Percentiles rank a stretch among this genome's conserved stretches.
These are phyloP conservation scores for Mrakia blollopis DNA, from an alignment of 768 basidiomycete species.

Conservation along the genomic window DNA sequence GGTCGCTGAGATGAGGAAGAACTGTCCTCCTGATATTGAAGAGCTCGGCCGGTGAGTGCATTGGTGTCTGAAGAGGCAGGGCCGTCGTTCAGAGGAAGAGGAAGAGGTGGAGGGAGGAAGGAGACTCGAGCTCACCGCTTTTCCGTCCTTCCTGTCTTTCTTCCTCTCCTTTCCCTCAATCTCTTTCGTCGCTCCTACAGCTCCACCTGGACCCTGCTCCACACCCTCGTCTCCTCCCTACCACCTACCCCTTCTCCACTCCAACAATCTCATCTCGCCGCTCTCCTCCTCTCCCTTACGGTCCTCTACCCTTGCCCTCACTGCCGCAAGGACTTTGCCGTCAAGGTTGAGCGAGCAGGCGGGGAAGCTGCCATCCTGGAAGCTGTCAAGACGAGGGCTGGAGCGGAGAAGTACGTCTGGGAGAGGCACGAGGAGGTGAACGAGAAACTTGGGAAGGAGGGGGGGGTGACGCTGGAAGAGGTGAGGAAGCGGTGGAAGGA, in stretches of 20 bases:
- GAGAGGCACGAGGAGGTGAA: slow-evolving; percentile 32
- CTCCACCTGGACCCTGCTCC: slow-evolving; percentile 29
- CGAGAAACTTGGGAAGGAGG: slow-evolving; percentile 27
- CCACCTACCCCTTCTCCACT: background rate
- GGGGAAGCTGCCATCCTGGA: slow-evolving; percentile 6
- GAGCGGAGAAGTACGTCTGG: slow-evolving; percentile 22
- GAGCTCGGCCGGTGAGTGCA: slow-evolving; percentile 31
- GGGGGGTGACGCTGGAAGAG: background rate
- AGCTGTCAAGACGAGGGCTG: slow-evolving; percentile 16
- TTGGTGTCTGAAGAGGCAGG: no score
- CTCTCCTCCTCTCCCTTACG: slow-evolving; percentile 18
- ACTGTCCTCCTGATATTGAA: slow-evolving; percentile 32
- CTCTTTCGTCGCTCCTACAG: no score
- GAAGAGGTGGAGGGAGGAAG: background rate
- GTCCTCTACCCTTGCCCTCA: slow-evolving; percentile 29
- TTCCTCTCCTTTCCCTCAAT: background rate
- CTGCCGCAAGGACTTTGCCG: slow-evolving; percentile 19
- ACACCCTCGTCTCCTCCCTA: slow-evolving; percentile 17
- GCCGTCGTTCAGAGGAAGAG: background rate
- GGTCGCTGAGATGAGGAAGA: slow-evolving; percentile 23
- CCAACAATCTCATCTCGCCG: slow-evolving; percentile 3
- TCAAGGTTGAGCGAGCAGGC: slow-evolving; percentile 1
- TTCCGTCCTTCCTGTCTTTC: background rate
- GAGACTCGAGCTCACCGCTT: background rate
- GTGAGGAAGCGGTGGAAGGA: slow-evolving; percentile 25